phyloP scores from a whole-genome alignment of 768 basidiomycete species.

The Mycena latifolia region DNA sequence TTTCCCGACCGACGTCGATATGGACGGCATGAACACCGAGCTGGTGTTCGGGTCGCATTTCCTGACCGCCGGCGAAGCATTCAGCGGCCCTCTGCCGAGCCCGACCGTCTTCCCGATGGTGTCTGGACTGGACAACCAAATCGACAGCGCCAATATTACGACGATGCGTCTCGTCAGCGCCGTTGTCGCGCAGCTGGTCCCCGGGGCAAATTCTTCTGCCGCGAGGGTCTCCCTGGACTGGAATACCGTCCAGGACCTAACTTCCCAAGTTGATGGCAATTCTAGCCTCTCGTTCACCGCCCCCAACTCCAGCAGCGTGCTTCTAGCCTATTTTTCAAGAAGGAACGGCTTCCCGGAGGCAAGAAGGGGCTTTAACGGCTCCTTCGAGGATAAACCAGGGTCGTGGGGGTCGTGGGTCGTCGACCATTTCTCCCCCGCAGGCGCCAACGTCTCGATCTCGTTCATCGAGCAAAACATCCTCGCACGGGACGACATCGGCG shows the following conservation, averaged over 20 bases:
- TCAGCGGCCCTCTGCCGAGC: constrained; percentile 22
- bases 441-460: constrained; percentile 28
- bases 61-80: constrained; percentile 19
- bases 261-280: constrained; percentile 22
- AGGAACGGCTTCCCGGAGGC: constrained; percentile 36
- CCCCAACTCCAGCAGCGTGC: constrained; percentile 31
- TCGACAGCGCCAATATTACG: constrained; percentile 32
- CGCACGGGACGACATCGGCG: constrained; percentile 23
- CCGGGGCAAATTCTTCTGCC: constrained; percentile 24
- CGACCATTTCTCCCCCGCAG: constrained; percentile 33
- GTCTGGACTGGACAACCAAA: constrained; percentile 23
- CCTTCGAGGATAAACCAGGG: constrained; percentile 26
- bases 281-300: constrained; percentile 26
- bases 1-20: constrained; percentile 30
- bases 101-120: constrained; percentile 30
- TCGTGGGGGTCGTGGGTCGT: constrained; percentile 36
- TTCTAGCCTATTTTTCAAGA: constrained; percentile 34
- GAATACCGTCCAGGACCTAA: constrained; percentile 34
- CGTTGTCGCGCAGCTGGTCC: constrained; percentile 30
- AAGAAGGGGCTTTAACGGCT: constrained; percentile 30
- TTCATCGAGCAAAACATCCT: constrained; percentile 35
- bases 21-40: constrained; percentile 36
- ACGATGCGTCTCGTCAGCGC: constrained; percentile 30
- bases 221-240: constrained; percentile 31
- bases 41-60: constrained; percentile 35